These are phyloP conservation scores for Tremella fuciformis DNA, from an alignment of 768 basidiomycete genomes.

Conservation along the genomic window DNA sequence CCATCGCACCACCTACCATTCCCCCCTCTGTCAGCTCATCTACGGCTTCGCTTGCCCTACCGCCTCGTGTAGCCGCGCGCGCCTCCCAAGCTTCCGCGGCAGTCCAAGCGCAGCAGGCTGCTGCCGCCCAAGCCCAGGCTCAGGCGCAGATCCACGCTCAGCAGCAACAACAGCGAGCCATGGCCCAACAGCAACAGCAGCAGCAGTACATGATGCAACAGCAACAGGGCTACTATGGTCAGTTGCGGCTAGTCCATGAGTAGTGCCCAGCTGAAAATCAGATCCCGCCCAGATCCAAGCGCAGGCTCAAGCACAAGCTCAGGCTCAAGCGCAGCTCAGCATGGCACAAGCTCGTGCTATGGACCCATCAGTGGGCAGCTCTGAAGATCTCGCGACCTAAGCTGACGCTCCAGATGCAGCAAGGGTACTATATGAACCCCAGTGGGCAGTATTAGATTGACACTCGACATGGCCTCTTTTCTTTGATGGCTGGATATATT, in stretches of 20 bases:
- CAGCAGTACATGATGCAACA: conserved; percentile 41
- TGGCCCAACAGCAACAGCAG: conserved; percentile 29
- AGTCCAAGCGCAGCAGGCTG: conserved; percentile 41
- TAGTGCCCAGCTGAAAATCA: conserved; percentile 1
- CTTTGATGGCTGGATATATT: too few relatives aligned
- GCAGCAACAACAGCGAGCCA: conserved; percentile 33
- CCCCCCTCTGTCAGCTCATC: conserved; percentile 38
- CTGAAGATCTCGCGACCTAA: too few relatives aligned
- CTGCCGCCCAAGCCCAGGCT: conserved; percentile 21
- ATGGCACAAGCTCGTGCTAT: conserved; percentile 41
- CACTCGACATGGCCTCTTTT: too few relatives aligned
- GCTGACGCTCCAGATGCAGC: conserved; percentile 9
- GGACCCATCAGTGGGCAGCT: conserved; percentile 2
- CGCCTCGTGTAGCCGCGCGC: conserved; percentile 39
- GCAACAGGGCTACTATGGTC: conserved; percentile 42
- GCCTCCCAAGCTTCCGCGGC: conserved; percentile 38
- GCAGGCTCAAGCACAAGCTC: conserved; percentile 41
- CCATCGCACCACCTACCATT: conserved; percentile 44
- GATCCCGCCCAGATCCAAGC: conserved; percentile 42
- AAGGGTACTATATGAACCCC: conserved; percentile 44
- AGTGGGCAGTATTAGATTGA: conserved; percentile 26
- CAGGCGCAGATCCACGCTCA: conserved; percentile 29
- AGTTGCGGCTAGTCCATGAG: conserved; percentile 1
- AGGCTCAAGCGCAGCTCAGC: conserved; percentile 36
- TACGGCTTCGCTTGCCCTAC: conserved; percentile 37